These are phyloP conservation scores for Apostasia ramifera DNA, from an alignment of 106 monocot species.

Conservation along the genomic window DNA sequence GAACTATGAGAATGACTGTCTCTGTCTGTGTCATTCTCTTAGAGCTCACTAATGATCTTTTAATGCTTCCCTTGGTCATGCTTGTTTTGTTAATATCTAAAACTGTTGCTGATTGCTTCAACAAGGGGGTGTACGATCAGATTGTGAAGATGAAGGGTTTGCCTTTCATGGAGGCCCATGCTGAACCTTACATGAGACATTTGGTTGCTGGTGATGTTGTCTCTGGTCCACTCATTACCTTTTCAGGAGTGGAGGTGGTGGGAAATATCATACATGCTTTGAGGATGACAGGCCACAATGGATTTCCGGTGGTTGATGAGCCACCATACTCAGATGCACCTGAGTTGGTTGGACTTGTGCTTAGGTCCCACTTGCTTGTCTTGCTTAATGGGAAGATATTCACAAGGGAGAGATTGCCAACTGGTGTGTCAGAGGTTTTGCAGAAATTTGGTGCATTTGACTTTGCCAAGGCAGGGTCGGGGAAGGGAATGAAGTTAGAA, in stretches of 20 bases:
- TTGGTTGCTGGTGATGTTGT: constrained; percentile 75
- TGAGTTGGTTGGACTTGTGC: constrained; percentile 63
- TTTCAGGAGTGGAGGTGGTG: constrained; percentile 77
- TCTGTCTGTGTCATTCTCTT: constrained; percentile 89
- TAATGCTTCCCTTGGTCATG: constrained; percentile 89
- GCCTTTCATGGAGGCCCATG: constrained; percentile 85
- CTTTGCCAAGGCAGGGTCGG: constrained; percentile 68
- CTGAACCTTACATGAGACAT: constrained; percentile 89
- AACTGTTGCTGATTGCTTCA: constrained; percentile 87
- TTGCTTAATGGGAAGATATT: constrained; percentile 65
- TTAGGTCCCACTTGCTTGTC: constrained; percentile 70
- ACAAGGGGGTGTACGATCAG: constrained; percentile 82
- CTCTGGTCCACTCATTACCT: constrained; percentile 53
- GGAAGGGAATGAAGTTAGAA: constrained; percentile 60
- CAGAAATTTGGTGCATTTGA: constrained; percentile 49
- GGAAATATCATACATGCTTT: constrained; percentile 54
- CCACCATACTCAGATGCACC: constrained; percentile 71
- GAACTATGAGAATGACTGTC: constrained; percentile 99
- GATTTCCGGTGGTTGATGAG: constrained; percentile 83
- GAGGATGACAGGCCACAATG: constrained; percentile 75
- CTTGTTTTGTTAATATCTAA: constrained; percentile 87
- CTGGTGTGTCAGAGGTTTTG: constrained; percentile 21
- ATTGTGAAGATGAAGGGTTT: constrained; percentile 90
- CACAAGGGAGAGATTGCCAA: constrained; percentile 42
- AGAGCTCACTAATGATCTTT: constrained; percentile 91